Evolutionary conservation across 495 filamentous ascomycete genomes (phyloP).

Genomic region (Lasiosphaeria miniovina): DNA sequence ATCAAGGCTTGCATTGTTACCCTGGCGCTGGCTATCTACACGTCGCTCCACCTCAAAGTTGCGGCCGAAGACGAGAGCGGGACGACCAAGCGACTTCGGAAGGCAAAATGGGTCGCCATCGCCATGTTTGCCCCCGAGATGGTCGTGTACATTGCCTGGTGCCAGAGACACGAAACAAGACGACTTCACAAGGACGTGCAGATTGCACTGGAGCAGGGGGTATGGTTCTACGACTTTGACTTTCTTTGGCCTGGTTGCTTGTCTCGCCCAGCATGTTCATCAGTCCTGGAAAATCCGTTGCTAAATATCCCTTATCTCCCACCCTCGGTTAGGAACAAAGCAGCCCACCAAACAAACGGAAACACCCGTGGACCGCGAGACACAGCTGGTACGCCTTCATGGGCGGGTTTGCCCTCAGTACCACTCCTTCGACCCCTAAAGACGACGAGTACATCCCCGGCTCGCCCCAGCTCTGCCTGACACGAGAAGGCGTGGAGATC

Average conservation of each 20-base stretch:
- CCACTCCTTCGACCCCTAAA: background rate
- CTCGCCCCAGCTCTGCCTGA: background rate
- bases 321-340: background rate
- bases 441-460: conserved; percentile 1
- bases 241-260: no score
- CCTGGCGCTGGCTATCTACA: no score
- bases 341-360: background rate
- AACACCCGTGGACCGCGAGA: conserved; percentile 3
- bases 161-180: background rate
- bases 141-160: conserved; percentile 14
- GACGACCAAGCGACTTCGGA: no score
- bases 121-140: conserved; percentile 17
- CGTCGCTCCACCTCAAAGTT: no score
- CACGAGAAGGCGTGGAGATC: background rate
- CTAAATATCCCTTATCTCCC: no score
- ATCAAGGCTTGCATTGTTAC: no score
- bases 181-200: background rate
- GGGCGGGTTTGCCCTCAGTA: conserved; percentile 13
- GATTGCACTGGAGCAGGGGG: background rate
- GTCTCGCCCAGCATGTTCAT: no score
- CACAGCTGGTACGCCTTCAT: conserved; percentile 13
- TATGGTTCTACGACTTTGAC: background rate
- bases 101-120: conserved; percentile 11
- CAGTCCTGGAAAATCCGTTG: no score
- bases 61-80: no score